Evolutionary conservation across 2,329 filamentous ascomycete species (phyloP), one percentile per base, ranked within the genome.

Genomic region (Dendrostoma leiphaemia): DNA sequence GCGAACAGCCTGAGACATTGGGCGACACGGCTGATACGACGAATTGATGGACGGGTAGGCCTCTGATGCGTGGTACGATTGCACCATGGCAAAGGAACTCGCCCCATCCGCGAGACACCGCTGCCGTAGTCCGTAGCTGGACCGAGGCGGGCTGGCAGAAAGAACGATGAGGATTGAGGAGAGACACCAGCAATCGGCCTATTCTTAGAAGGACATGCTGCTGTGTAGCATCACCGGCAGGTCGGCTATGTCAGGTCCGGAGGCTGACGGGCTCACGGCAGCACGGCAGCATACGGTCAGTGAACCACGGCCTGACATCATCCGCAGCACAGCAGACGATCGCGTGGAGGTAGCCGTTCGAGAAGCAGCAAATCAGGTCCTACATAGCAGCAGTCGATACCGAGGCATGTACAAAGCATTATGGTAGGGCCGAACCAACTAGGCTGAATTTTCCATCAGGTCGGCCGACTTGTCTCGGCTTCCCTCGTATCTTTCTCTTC

Each of bases 241-340:
- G 44, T 43, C 54, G 48, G 45, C 37, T 44, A 37, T 53, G 51
- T 34, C 54, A 48, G 35, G 37, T 47, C 51, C 46, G 34, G 51
- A 47, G 54, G 54, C 54, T 54, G 51, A 57, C 47, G 44, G 48
- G 41, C 31, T 34, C 31, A 48, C 45, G 40, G 51, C 31, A 26
- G 24, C 38, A 44, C 50, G 32, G 40, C n/a, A n/a, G n/a, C n/a
- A n/a, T n/a, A n/a, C n/a, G n/a, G n/a, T n/a, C n/a, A n/a, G 46
- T 48, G 50, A 48, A 38, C 48, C 37, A 19, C n/a, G n/a, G 28
- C 34, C 53, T 56, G 53, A 56, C 53, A 56, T 57, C 46, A 57
- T 54, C 34, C 34, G 54, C 51, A 48, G 51, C 46, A 49, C 34
- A 49, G 51, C 41, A 37, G 40, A 47, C 40, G 48, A 46, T 29